A percentile compares a stretch with the other conserved stretches of the same genome.
Evolutionary conservation across 164 flowering plant genomes (phyloP).

Genomic region (Pachysandra terminalis): DNA sequence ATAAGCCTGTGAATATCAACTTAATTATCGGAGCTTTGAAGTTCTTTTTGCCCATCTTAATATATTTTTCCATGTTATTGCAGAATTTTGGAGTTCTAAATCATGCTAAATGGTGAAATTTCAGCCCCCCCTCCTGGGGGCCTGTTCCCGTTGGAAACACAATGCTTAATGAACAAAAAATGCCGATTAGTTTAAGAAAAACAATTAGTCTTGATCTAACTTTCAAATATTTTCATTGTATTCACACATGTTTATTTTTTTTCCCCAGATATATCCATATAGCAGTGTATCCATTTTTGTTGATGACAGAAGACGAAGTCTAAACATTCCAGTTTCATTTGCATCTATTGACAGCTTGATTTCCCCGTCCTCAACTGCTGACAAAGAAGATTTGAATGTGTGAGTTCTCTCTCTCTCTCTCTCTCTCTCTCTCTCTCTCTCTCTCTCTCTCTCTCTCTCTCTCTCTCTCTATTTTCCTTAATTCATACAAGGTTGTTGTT

Average conservation of each 20-base stretch:
- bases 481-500: no score
- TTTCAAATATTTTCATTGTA: background rate
- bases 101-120: background rate
- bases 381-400: slow-evolving; percentile 26
- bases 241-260: no score
- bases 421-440: background rate
- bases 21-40: no score
- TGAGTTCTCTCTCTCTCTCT: slow-evolving; percentile 23
- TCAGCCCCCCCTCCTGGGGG: background rate
- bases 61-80: background rate
- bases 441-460: no score
- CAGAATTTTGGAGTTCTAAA: background rate
- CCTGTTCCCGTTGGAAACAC: background rate
- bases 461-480: no score
- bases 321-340: slow-evolving; percentile 13
- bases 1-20: background rate
- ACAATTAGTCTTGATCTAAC: background rate
- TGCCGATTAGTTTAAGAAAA: no score
- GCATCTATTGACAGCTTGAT: slow-evolving; percentile 18
- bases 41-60: background rate
- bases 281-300: slow-evolving; percentile 11
- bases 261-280: slow-evolving; percentile 45
- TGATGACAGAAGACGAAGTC: slow-evolving; percentile 17
- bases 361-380: slow-evolving; percentile 18
- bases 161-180: background rate